Evolutionary conservation across 805 yeast genomes (phyloP).

Genomic region (Wickerhamiella occidentalis): DNA sequence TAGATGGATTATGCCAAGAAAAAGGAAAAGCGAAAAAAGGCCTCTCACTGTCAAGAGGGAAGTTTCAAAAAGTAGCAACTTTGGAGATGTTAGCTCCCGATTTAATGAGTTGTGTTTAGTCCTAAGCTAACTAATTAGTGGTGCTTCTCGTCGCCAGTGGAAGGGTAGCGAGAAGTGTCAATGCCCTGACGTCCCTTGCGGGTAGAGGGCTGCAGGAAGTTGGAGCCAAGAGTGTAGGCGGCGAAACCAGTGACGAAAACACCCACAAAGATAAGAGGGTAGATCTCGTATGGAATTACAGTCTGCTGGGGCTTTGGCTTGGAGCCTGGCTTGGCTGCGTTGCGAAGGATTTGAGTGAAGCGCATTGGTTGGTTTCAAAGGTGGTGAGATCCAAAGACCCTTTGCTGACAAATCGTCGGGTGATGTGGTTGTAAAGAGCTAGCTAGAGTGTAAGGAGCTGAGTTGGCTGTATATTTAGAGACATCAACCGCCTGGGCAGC

Average conservation of each 20-base stretch:
- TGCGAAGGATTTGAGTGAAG: conserved; percentile 19
- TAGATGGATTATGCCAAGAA: too few species aligned
- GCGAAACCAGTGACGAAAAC: conserved; percentile 17
- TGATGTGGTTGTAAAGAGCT: background rate
- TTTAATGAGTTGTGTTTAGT: too few species aligned
- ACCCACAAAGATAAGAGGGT: conserved; percentile 19
- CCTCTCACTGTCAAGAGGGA: too few species aligned
- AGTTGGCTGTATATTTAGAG: too few species aligned
- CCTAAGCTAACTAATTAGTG: background rate
- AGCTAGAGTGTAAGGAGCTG: background rate
- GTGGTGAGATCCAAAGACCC: background rate
- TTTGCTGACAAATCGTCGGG: background rate
- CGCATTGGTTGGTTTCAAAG: conserved; percentile 17
- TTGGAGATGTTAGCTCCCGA: too few species aligned
- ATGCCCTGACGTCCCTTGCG: conserved; percentile 22
- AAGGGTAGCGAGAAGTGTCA: conserved; percentile 20
- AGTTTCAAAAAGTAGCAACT: too few species aligned
- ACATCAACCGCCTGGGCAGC: too few species aligned
- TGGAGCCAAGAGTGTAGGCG: conserved; percentile 18
- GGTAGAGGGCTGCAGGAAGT: conserved; percentile 19
- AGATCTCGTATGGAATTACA: conserved; percentile 20
- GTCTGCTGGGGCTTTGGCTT: conserved; percentile 12
- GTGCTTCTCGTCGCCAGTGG: conserved; percentile 13
- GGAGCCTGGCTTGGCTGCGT: conserved; percentile 13
- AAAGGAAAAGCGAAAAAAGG: too few species aligned